A percentile compares a stretch with the other conserved stretches of the same genome.
Conservation (phyloP, 371 early-diverging fungal species). For the Dinochytrium kinnereticum region DNA sequence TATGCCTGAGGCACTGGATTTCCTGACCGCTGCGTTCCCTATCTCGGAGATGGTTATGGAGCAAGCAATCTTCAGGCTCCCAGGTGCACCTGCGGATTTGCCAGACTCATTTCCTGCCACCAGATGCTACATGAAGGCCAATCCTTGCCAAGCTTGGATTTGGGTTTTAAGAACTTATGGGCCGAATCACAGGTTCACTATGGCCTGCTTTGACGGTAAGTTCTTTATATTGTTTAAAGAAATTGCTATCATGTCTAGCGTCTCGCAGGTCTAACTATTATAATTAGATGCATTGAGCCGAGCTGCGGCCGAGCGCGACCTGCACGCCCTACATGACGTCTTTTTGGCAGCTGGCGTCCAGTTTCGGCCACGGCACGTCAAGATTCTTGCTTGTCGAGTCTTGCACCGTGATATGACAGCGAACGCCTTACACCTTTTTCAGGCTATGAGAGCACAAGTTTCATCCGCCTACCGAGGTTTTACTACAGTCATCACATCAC, state of each 20-base stretch:
- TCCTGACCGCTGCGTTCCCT: constrained; percentile 33
- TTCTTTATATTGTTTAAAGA: no score
- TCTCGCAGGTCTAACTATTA: neutral
- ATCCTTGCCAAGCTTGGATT: constrained; percentile 46
- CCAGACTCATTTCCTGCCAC: constrained; percentile 52
- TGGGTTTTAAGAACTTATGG: constrained; percentile 50
- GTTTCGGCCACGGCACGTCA: constrained; percentile 52
- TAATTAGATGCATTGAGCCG: constrained; percentile 48
- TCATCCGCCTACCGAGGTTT: constrained; percentile 12
- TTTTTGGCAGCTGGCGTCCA: constrained; percentile 47
- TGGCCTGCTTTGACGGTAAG: constrained; percentile 51
- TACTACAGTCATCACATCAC: neutral
- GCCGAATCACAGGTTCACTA: constrained; percentile 46
- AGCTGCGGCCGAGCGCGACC: constrained; percentile 51
- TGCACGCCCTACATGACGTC: constrained; percentile 48
- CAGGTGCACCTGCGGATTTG: constrained; percentile 32
- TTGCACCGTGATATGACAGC: constrained; percentile 56
- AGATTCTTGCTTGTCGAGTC: constrained; percentile 53
- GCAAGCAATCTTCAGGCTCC: constrained; percentile 37
- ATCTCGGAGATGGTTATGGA: constrained; percentile 42
- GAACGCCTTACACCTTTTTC: constrained; percentile 49
- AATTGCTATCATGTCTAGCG: neutral
- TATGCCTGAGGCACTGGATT: constrained; percentile 42
- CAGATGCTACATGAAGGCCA: constrained; percentile 47
- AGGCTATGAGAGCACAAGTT: constrained; percentile 40